These are phyloP conservation scores for Prunus mongolica DNA, from an alignment of 306 rosid genomes.

Conservation along the genomic window DNA sequence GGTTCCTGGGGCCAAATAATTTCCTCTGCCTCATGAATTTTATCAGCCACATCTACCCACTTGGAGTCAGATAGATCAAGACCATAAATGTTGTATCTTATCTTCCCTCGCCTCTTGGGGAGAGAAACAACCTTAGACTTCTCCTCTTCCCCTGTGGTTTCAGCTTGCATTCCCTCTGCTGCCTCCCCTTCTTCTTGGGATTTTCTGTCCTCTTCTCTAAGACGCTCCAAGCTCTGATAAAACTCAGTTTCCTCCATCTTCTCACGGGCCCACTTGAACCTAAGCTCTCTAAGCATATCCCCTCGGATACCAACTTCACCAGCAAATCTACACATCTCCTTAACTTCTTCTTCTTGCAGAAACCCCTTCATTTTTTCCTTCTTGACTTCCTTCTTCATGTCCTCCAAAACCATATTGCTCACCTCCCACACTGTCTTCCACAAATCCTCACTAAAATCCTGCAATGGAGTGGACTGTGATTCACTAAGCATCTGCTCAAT, in stretches of 20 bases:
- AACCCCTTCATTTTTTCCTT: conserved; percentile 81
- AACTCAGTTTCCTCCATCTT: conserved; percentile 84
- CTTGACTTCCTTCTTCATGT: conserved; percentile 67
- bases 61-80: conserved; percentile 79
- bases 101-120: conserved; percentile 81
- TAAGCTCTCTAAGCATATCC: conserved; percentile 74
- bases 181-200: conserved; percentile 22
- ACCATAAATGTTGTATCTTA: conserved; percentile 72
- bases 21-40: conserved; percentile 58
- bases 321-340: conserved; percentile 87
- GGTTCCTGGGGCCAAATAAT: conserved; percentile 65
- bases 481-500: conserved; percentile 26
- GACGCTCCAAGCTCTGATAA: conserved; percentile 52
- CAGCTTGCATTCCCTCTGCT: conserved; percentile 9
- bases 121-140: conserved; percentile 46
- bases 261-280: conserved; percentile 93
- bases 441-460: conserved; percentile 82
- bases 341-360: conserved; percentile 68
- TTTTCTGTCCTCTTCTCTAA: conserved; percentile 35
- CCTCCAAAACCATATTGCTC: conserved; percentile 68
- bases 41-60: conserved; percentile 78
- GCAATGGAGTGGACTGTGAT: conserved; percentile 10
- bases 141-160: conserved; percentile 22
- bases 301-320: conserved; percentile 86
- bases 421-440: conserved; percentile 95